Evolutionary conservation across 2,329 filamentous ascomycete genomes (phyloP), one percentile per base, ranked within the genome.

Genomic region (Biscogniauxia marginata): DNA sequence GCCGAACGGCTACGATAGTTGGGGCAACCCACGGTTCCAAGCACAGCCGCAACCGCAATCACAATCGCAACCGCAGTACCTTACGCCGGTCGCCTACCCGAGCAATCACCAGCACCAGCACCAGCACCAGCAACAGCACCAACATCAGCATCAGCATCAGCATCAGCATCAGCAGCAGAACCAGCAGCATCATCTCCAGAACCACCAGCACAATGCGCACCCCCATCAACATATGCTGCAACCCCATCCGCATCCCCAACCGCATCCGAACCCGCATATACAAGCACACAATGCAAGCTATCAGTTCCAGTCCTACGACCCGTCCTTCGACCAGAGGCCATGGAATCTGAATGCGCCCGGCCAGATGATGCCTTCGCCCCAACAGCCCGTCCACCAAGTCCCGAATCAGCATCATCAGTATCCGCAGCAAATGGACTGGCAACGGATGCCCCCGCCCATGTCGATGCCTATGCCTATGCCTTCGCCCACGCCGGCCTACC

Each of bases 401-500:
- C 62, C 65, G 34, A 71, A 70, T 48, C 67, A 67, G 2, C 70
- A 70, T 22, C 65, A 67, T 4, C 66, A 72, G 53, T 65, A 68
- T 13, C 66, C 54, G 46, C 30, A 57, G 16, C 71, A 75, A 30
- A 56, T 63, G 43, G 54, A 60, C 47, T 67, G 65, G 60, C 64
- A 68, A 16, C 65, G 63, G 4, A 65, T 68, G 59, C 63, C 64
- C 4, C 67, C 67, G 24, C 70, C 66, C 6, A 59, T 64, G 53
- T 62, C 65, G 7, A 57, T 64, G 50, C 55, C 63, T 45, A 57
- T 64, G 50, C 55, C 63, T 45, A 34, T 61, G 52, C 47, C 63
- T 19, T 59, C 80, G 77, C 63, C 80, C 77, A 68, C 83, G 81
- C 51, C 88, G 71, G 63, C 84, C 61, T 55, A 62, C 30, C 61